These are phyloP conservation scores for Fagus crenata DNA, from an alignment of 306 rosid species.

Conservation along the genomic window DNA sequence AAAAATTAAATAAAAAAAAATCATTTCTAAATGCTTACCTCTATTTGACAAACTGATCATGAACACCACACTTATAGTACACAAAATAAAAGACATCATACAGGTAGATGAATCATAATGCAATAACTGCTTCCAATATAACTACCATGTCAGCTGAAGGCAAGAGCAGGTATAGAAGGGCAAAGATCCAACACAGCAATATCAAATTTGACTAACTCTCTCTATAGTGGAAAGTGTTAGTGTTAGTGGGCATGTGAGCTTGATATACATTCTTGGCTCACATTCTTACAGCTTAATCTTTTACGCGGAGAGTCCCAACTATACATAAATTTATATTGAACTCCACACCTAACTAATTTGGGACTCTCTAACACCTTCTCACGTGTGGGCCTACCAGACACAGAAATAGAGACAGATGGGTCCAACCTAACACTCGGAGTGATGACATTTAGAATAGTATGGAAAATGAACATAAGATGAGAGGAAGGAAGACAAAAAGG, in stretches of 20 bases:
- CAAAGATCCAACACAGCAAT: neutral
- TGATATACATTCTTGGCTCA: neutral
- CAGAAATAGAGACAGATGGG: neutral
- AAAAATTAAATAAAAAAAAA: conserved; percentile 16
- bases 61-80: neutral
- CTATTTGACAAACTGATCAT: conserved; percentile 2
- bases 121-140: neutral
- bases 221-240: neutral
- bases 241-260: neutral
- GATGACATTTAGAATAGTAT: no score
- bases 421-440: neutral
- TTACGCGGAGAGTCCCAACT: neutral
- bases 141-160: neutral
- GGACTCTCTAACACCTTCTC: neutral
- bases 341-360: neutral
- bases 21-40: neutral
- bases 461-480: neutral
- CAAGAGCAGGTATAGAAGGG: neutral
- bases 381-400: neutral
- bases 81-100: neutral
- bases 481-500: neutral
- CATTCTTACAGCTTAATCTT: neutral
- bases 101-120: neutral
- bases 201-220: neutral
- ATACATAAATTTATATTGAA: neutral